Base-by-base conservation (phyloP, 2,329 filamentous ascomycete species). In the Ciborinia camelliae region DNA sequence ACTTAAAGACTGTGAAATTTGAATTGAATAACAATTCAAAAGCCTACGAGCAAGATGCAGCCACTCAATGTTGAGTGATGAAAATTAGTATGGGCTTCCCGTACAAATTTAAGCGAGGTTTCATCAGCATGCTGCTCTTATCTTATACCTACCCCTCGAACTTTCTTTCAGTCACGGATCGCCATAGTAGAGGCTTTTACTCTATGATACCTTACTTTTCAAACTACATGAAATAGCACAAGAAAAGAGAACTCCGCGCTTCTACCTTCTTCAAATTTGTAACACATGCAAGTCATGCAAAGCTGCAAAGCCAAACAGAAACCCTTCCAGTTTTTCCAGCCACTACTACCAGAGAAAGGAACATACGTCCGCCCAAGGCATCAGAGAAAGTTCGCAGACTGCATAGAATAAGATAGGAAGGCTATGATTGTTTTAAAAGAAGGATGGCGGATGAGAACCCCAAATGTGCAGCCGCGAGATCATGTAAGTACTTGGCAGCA, bases 31-130 rank as follows among this genome's bases (percentile, higher is more conserved):
- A 20, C 3, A 6, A 28, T 4, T 18, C 1, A 41, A 41, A 23
- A 23, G 10, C 52, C 8, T 5, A 7, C 8, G 8, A 41, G 23
- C 23, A 55, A 2, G 7, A 20, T 20, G 18, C 18, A 43, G 53
- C 26, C 10, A 15, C 2, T 3, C n/a, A n/a, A 41, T 43, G 18
- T 5, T 2, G 1, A 4, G 10, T n/a, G 12, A 7, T 20, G 23
- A 55, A 43, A 55, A 4, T 30, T 43, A 30, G 2, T 4, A 30
- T n/a, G 10, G 15, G 6, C 5, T 8, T 6, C 4, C 37, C 53
- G 8, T 15, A n/a, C 53, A 55, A 43, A 43, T 14, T 43, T 55
- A 55, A 55, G 53, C 37, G 53, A 55, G 23, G 41, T 43, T n/a
- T n/a, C 53, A 55, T 55, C 53, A 30, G 4, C 18, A 14, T n/a